Evolutionary conservation across 768 basidiomycete genomes (phyloP), one percentile per base, ranked within the genome.

Genomic region (Mycena rebaudengoi): DNA sequence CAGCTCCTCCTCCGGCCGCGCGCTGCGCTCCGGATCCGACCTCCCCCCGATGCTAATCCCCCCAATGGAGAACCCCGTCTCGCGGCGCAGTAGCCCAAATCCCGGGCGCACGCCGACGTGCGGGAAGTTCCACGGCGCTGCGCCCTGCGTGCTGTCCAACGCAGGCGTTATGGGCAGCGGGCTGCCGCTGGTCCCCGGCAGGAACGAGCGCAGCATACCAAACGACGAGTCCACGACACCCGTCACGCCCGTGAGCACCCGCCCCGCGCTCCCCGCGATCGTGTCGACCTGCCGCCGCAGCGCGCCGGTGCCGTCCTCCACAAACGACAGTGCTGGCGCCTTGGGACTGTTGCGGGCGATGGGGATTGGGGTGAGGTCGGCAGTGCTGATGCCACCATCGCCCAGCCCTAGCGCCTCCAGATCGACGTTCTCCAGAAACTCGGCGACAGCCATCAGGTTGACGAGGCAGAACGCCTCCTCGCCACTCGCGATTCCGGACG

Each of bases 361-460:
- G 6, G 91, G 90, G 43, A 97, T 94, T 1, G 95, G 95, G 0
- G 91, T 88, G 40, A 97, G 77, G 68, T 94, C 91, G 1, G 90
- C 89, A 25, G 91, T 87, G 70, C 94, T 90, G 69, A 88, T 81
- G 56, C 87, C 86, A 32, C 83, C 84, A 52, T 89, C 88, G 7
- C 84, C 86, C 7, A 94, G 76, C 5, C 84, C 85, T n/a, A 86
- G 69, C 21, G 79, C 82, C 68, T 85, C 90, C 58, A 98, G 81
- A 78, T 98, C 95, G 33, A 98, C 95, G 72, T 96, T 94, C 78
- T 97, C 95, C 52, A 98, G 81, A 74, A 98, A 99, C 73, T 98
- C 96, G 1, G 93, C 94, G 6, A 97, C 96, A 12, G 97, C 97
- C 83, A 96, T 88, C 37, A 98, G 81, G 76, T 98, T 99, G 74